Evolutionary conservation across 495 filamentous ascomycete species (phyloP).

Genomic region (Xylaria grammica): DNA sequence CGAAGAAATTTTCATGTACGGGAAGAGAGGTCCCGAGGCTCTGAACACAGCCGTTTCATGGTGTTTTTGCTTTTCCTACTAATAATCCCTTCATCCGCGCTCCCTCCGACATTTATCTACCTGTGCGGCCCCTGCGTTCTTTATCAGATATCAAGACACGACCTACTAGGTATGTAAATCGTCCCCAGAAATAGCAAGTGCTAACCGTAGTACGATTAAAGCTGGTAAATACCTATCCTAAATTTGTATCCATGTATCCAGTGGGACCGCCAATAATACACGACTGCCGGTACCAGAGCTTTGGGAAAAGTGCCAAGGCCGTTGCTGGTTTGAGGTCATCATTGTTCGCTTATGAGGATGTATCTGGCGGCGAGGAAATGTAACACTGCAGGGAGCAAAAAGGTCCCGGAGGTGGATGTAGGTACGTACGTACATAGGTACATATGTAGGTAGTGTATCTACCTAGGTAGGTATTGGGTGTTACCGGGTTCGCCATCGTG

Average conservation of each 20-base stretch:
- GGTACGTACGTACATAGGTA: background rate
- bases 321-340: background rate
- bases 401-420: background rate
- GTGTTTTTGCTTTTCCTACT: no score
- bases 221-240: background rate
- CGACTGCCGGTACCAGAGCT: conserved; percentile 17
- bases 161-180: background rate
- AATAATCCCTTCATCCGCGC: no score
- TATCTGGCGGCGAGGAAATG: background rate
- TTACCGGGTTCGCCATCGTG: no score
- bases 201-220: background rate
- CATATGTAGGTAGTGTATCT: no score
- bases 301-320: conserved; percentile 19
- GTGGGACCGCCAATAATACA: conserved; percentile 16
- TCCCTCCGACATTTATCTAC: no score
- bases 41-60: no score
- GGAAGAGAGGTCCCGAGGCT: background rate
- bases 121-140: no score
- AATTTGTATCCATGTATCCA: background rate
- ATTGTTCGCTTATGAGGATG: background rate
- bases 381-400: conserved; percentile 6
- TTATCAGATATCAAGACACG: background rate
- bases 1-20: background rate
- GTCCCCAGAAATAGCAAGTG: background rate
- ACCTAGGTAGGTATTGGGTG: no score